Evolutionary conservation across 169 alveolate genomes (phyloP), one percentile per base, ranked within the genome.

Genomic region (Cryptosporidium ryanae): DNA sequence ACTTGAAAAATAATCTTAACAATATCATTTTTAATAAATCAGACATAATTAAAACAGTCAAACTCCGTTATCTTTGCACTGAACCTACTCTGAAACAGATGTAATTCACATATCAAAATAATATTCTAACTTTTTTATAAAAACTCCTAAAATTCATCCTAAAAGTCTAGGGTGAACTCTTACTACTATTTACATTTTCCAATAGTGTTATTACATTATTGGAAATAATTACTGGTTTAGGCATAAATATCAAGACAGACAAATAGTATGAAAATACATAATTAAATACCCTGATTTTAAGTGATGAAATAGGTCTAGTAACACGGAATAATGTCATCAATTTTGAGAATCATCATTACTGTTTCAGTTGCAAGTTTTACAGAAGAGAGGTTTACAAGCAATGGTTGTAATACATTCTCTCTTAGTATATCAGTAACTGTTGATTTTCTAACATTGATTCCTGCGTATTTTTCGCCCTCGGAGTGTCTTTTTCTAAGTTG

Each of bases 321-420:
- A 38, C 87, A 76, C 18, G 87, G 87, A 38, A 98, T 99, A 57
- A 98, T 96, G 90, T 98, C 99, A 93, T 98, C 99, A 81, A 98
- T 98, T 91, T 98, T 98, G 55, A 98, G 93, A 54, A 98, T 97
- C 99, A 98, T 97, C 96, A 98, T 95, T 21, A 98, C 99, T 46
- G 99, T 97, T 91, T 98, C 99, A 29, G 99, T 97, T 10, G 99
- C 99, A 54, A 97, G 93, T 66, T 95, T 96, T 55, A 98, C 95
- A 8, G 99, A 99, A 55, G 98, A 95, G 66, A 94, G 92, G n/a
- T 99, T 97, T 50, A 98, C 99, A 83, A 98, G 95, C 90, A 97
- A 90, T 8, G 99, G 99, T 92, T 98, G 99, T 65, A 97, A 92
- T 18, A 98, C 98, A 89, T 96, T 95, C 83, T 96, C 98, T 44